These are phyloP conservation scores for Nannochloris sp. DNA, from an alignment of 139 green algal genomes.

Conservation along the genomic window DNA sequence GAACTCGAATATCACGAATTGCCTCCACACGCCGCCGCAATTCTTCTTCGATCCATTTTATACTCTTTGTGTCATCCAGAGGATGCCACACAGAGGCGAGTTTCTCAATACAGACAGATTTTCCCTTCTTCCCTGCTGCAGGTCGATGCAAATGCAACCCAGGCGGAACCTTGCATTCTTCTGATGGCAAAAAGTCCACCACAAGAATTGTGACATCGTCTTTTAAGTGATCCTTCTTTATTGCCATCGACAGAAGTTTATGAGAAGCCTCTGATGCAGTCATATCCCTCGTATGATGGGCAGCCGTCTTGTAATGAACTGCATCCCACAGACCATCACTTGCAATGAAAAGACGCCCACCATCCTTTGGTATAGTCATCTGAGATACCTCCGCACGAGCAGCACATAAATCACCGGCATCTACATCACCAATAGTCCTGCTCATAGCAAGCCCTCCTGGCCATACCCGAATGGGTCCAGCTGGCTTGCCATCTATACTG, in stretches of 20 bases:
- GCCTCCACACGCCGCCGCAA: no score
- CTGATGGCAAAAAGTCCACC: constrained; percentile 43
- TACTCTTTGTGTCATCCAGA: background rate
- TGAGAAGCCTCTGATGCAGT: constrained; percentile 35
- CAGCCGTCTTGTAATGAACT: constrained; percentile 53
- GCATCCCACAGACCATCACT: constrained; percentile 89
- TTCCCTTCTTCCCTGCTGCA: background rate
- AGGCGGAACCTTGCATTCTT: constrained; percentile 11
- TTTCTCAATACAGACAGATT: constrained; percentile 3
- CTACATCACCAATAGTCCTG: constrained; percentile 68
- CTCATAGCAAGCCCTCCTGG: constrained; percentile 82
- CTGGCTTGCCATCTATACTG: constrained; percentile 15
- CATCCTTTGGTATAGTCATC: constrained; percentile 59
- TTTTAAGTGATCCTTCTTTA: constrained; percentile 36
- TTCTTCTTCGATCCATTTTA: background rate
- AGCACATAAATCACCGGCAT: constrained; percentile 31
- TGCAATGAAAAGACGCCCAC: constrained; percentile 76
- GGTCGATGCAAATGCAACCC: background rate
- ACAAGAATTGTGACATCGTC: constrained; percentile 58
- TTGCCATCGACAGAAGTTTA: constrained; percentile 36
- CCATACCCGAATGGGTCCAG: constrained; percentile 78
- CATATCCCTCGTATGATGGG: constrained; percentile 38
- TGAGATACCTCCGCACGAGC: constrained; percentile 51
- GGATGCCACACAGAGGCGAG: constrained; percentile 23
- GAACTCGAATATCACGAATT: background rate